phyloP scores from a whole-genome alignment of 148 eudicot species.

The Limonium bicolor region DNA sequence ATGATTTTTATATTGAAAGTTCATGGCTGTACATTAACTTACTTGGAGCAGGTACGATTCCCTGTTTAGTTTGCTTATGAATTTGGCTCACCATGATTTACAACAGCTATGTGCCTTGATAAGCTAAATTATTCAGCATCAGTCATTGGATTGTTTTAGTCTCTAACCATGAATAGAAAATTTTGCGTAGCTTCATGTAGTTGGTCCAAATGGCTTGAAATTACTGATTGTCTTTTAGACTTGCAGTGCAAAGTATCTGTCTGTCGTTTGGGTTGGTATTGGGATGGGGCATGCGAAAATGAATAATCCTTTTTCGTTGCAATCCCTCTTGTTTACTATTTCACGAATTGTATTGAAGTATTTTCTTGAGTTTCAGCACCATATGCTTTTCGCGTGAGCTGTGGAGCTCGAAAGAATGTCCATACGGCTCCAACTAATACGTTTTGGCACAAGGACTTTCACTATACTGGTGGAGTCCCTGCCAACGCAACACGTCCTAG shows the following conservation, averaged over 20 bases:
- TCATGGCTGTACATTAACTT: too few relatives aligned
- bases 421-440: conserved; percentile 65
- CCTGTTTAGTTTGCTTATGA: too few relatives aligned
- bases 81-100: too few relatives aligned
- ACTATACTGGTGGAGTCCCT: conserved; percentile 84
- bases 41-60: too few relatives aligned
- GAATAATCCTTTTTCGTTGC: background rate
- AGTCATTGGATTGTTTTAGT: too few relatives aligned
- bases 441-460: conserved; percentile 75
- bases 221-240: background rate
- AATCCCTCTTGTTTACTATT: background rate
- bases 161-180: too few relatives aligned
- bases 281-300: background rate
- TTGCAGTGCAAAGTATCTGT: background rate
- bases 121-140: too few relatives aligned
- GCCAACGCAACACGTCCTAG: conserved; percentile 76
- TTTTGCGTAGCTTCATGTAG: background rate
- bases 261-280: background rate
- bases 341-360: background rate
- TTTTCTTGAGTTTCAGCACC: conserved; percentile 35
- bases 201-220: background rate
- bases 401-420: conserved; percentile 71
- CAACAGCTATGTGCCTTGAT: too few relatives aligned
- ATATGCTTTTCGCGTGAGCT: conserved; percentile 80
- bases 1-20: too few relatives aligned